Conservation (phyloP, 257 asterid species). For the Solanum gracilifrons region DNA sequence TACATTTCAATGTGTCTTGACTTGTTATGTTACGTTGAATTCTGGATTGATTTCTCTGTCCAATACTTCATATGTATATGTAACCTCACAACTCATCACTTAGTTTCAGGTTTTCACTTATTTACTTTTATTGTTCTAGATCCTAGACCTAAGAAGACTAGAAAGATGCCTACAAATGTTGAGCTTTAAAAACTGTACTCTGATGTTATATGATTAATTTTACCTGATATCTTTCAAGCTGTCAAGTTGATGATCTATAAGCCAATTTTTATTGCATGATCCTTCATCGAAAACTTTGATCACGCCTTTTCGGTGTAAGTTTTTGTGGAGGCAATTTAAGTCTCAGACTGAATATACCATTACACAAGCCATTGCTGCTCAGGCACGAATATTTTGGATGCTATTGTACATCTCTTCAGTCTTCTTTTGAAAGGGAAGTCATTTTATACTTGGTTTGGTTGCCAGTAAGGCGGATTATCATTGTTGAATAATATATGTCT, state of each 20-base stretch:
- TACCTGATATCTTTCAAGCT: background rate
- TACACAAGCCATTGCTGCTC: constrained; percentile 88
- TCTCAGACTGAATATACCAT: constrained; percentile 76
- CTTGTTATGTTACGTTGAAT: background rate
- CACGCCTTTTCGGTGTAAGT: constrained; percentile 82
- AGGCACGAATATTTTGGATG: constrained; percentile 23
- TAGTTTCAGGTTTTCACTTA: background rate
- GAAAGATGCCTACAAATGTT: background rate
- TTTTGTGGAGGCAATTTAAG: constrained; percentile 85
- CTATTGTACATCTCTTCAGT: background rate
- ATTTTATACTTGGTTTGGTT: background rate
- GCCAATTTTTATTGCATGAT: constrained; percentile 30
- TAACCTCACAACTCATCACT: background rate
- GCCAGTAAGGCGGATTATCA: background rate
- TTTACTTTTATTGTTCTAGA: background rate
- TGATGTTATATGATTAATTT: background rate
- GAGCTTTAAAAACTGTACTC: background rate
- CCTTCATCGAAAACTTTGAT: constrained; percentile 67
- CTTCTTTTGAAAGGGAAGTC: background rate
- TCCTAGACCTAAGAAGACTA: background rate
- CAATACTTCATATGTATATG: background rate
- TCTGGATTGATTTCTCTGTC: background rate
- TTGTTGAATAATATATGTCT: background rate
- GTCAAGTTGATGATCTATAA: background rate
- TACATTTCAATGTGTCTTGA: too few relatives aligned